A percentile compares a stretch with the other conserved stretches of the same genome.
Evolutionary conservation across 164 flowering plant species (phyloP).

Genomic region (Buxus sempervirens): DNA sequence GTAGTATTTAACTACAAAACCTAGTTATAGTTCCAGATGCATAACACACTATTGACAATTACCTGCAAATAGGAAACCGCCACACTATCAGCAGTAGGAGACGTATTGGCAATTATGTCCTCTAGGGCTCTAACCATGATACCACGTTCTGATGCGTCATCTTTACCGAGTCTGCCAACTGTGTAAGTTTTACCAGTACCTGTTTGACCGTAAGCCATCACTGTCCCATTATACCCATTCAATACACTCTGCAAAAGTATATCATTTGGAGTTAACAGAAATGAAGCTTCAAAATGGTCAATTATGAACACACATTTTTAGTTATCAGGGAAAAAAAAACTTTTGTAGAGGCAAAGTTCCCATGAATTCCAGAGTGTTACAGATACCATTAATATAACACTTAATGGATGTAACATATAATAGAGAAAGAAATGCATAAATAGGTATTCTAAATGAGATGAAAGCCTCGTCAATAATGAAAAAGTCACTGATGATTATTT

Average conservation of each 20-base stretch:
- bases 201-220: slow-evolving; percentile 99
- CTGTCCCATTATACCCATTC: slow-evolving; percentile 91
- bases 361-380: no score
- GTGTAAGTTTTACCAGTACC: slow-evolving; percentile 97
- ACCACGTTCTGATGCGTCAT: slow-evolving; percentile 86
- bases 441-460: background rate
- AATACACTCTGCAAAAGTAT: slow-evolving; percentile 80
- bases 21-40: background rate
- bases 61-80: slow-evolving; percentile 91
- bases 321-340: no score
- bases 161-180: slow-evolving; percentile 73
- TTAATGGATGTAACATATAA: no score
- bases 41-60: background rate
- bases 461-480: background rate
- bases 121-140: slow-evolving; percentile 92
- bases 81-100: slow-evolving; percentile 48
- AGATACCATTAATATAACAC: no score
- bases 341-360: background rate
- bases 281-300: slow-evolving; percentile 4
- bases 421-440: no score
- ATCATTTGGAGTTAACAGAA: slow-evolving; percentile 8
- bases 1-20: background rate
- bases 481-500: background rate
- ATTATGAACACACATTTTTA: no score
- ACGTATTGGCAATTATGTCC: slow-evolving; percentile 59